A percentile compares a stretch with the other conserved stretches of the same genome.
Conservation (phyloP, 768 basidiomycete species). For the Tricholomella constricta region DNA sequence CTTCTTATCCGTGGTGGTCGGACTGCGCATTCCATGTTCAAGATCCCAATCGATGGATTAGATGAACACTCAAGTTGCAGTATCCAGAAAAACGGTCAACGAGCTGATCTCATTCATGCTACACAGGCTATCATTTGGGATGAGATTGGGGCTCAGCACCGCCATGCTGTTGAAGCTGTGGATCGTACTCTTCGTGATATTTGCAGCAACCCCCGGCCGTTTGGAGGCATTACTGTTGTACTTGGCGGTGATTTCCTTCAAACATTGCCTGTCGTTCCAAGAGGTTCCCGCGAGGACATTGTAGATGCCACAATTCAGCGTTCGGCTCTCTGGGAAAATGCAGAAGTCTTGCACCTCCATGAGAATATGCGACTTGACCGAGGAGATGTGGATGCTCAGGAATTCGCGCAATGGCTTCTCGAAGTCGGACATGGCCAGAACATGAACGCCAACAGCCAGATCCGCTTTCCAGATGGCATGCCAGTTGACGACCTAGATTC, state of each 20-base stretch:
- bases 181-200: constrained; percentile 38
- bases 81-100: constrained; percentile 27
- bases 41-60: constrained; percentile 38
- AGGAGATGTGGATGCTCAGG: neutral
- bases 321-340: constrained; percentile 38
- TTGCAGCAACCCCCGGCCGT: constrained; percentile 23
- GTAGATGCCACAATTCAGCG: constrained; percentile 32
- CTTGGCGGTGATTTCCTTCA: constrained; percentile 52
- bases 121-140: constrained; percentile 46
- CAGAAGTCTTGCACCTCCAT: constrained; percentile 31
- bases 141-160: constrained; percentile 42
- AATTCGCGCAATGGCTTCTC: constrained; percentile 25
- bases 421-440: constrained; percentile 25
- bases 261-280: constrained; percentile 42
- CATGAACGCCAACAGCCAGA: neutral
- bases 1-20: constrained; percentile 45
- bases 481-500: neutral
- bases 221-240: constrained; percentile 43
- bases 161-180: constrained; percentile 34
- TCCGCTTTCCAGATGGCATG: constrained; percentile 20
- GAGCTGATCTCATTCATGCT: constrained; percentile 30
- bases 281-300: constrained; percentile 39
- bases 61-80: constrained; percentile 20
- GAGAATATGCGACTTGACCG: constrained; percentile 40
- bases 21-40: constrained; percentile 51